Percentiles rank a stretch among this genome's conserved stretches.
Evolutionary conservation across 306 rosid species (phyloP).

Genomic region (Clitoria ternatea): DNA sequence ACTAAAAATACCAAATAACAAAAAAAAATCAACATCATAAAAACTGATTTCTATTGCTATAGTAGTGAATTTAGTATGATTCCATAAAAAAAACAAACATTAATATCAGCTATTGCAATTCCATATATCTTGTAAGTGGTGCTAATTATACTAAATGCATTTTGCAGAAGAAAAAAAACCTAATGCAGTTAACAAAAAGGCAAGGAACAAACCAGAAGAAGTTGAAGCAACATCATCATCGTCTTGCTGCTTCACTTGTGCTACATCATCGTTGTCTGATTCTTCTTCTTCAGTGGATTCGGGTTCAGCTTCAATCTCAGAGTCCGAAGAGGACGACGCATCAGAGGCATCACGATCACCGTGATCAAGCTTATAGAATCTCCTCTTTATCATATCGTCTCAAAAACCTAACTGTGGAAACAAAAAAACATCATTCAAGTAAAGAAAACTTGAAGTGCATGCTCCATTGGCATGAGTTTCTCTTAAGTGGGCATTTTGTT

Average conservation of each 20-base stretch:
- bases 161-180: not conserved
- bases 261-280: slow-evolving; percentile 36
- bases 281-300: slow-evolving; percentile 30
- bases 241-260: slow-evolving; percentile 27
- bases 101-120: not conserved
- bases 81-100: not conserved
- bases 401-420: slow-evolving; percentile 11
- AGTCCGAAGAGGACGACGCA: slow-evolving; percentile 57
- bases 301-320: slow-evolving; percentile 45
- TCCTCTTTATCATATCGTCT: slow-evolving; percentile 71
- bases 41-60: not conserved
- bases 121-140: not conserved
- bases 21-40: not conserved
- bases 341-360: slow-evolving; percentile 58
- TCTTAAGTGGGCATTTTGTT: no score
- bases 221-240: slow-evolving; percentile 43
- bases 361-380: slow-evolving; percentile 66
- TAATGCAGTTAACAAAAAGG: not conserved
- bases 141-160: not conserved
- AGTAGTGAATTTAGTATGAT: not conserved
- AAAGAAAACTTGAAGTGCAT: not conserved
- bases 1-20: not conserved
- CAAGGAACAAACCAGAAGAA: slow-evolving; percentile 58
- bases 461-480: no score
- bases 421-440: not conserved